Conservation (phyloP, 805 yeast genomes). For the Teunomyces aglyptinius region DNA sequence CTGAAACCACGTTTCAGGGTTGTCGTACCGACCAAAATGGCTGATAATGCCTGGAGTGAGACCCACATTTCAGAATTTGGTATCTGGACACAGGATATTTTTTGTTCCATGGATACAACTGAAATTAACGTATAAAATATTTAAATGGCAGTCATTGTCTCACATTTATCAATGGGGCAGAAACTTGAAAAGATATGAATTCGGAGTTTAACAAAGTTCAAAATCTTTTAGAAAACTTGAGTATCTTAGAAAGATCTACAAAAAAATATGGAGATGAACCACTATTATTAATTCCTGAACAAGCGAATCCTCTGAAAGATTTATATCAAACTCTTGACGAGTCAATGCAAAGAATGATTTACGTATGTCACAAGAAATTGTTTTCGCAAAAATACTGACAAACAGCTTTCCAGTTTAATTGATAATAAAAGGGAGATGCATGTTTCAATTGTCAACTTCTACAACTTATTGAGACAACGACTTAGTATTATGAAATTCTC, state of each 20-base stretch:
- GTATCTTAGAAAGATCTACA: not conserved
- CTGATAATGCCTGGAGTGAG: conserved; percentile 1
- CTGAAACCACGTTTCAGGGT: conserved; percentile 2
- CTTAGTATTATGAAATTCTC: not conserved
- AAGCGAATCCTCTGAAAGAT: not conserved
- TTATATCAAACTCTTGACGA: not conserved
- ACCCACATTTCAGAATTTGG: conserved; percentile 4
- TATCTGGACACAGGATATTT: conserved; percentile 2
- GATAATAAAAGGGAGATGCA: not conserved
- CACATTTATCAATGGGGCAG: too few species aligned
- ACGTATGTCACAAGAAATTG: not conserved
- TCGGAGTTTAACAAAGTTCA: not conserved
- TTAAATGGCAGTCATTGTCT: not conserved
- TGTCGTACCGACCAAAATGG: not conserved
- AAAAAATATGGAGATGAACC: not conserved
- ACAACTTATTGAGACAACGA: not conserved
- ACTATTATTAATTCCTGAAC: not conserved
- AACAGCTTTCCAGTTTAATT: not conserved
- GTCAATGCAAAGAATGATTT: conserved; percentile 4
- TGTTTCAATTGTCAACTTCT: not conserved
- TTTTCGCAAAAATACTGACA: not conserved
- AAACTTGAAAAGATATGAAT: not conserved
- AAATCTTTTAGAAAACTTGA: not conserved
- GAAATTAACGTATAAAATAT: not conserved
- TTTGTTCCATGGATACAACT: not conserved